Evolutionary conservation across 495 filamentous ascomycete genomes (phyloP).

Genomic region (Rostrohypoxylon terebratum): DNA sequence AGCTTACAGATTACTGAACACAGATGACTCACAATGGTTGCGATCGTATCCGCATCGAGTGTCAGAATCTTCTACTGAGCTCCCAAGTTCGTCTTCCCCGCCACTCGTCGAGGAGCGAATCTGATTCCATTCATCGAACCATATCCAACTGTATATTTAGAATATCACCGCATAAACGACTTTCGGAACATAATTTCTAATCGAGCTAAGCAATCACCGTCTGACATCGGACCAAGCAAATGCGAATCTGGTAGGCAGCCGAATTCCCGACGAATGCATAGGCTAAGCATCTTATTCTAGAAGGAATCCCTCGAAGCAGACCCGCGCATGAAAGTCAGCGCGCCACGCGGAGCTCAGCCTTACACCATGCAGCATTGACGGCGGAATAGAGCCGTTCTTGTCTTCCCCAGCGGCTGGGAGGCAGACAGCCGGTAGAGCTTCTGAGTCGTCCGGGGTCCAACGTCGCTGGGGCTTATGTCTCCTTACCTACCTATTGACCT

Average conservation of each 20-base stretch:
- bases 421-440: conserved; percentile 8
- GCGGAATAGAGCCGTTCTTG: neutral
- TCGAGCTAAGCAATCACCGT: neutral
- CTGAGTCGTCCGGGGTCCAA: conserved; percentile 7
- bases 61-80: neutral
- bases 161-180: conserved; percentile 6
- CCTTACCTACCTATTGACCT: neutral
- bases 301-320: conserved; percentile 4
- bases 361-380: conserved; percentile 19
- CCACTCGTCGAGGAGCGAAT: neutral
- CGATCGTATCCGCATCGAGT: neutral
- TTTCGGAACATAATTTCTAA: neutral
- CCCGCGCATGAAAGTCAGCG: conserved; percentile 6
- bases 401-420: neutral
- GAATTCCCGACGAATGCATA: neutral
- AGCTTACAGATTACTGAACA: neutral
- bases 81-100: neutral
- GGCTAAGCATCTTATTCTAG: conserved; percentile 20
- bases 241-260: neutral
- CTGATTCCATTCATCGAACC: neutral
- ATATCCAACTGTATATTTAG: conserved; percentile 9
- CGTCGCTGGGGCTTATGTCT: neutral
- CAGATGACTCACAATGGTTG: conserved; percentile 1
- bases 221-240: neutral
- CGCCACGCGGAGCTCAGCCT: conserved; percentile 11